Evolutionary conservation across 2,329 filamentous ascomycete genomes (phyloP), one percentile per base, ranked within the genome.

Genomic region (Chrysoporthe puriensis): DNA sequence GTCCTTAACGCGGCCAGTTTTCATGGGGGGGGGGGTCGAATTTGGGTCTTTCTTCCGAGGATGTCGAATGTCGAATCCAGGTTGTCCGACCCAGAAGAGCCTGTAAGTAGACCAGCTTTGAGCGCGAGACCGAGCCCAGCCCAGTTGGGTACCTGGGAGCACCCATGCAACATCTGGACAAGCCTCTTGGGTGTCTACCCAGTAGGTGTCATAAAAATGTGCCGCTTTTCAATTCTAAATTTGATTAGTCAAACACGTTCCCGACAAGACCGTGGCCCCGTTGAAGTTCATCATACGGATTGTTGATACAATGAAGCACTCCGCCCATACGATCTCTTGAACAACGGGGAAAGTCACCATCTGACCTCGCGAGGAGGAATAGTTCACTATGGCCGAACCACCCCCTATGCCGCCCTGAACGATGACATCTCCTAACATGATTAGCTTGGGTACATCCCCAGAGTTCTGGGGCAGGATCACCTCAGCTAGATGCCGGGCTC

Each of bases 381-480:
- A 26, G 26, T 26, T 26, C 26, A 26, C 26, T 26, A 26, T 26
- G 26, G 26, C 26, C 26, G 26, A 26, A 26, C 26, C 2, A 26
- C 26, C 26, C 26, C 26, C 26, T 26, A 26, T 26, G 26, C 26
- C 26, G 26, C 26, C 26, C 26, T 26, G 26, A 26, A 26, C 26
- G 26, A 26, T 26, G 26, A 26, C 26, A 26, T 26, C 26, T 26
- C 26, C 26, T 26, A 26, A 26, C 26, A 26, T 26, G 26, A 26
- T 26, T 26, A 26, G 26, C 26, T 26, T 26, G 26, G 26, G 26
- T 26, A 26, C 26, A 26, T 26, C 26, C 26, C 26, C 50, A 34
- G 32, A 66, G 48, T 32, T 62, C 14, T 62, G 40, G 58, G 59
- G 9, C 36, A 56, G 26, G 26, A 62, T 9, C 64, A 62, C 48